Conservation (phyloP, 1,284 basidiomycete species). For the Termitomyces sp. region DNA sequence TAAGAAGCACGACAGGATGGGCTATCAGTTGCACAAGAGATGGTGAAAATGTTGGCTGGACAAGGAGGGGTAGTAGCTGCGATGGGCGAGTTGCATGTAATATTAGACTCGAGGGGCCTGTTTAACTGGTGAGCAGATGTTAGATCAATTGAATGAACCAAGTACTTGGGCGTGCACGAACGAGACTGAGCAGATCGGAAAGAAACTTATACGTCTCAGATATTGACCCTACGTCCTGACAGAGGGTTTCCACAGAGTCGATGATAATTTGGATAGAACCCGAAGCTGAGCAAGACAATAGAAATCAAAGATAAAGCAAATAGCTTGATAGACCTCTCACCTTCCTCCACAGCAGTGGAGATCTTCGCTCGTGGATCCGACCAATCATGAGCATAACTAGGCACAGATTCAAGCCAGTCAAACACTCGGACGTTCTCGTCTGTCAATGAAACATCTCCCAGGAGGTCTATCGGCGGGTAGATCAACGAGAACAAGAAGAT, state of each 20-base stretch:
- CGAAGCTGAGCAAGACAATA: conserved; percentile 24
- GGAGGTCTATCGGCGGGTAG: conserved; percentile 46
- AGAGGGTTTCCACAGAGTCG: conserved; percentile 64
- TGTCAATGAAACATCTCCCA: conserved; percentile 21
- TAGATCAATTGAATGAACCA: not conserved
- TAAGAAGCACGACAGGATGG: conserved; percentile 61
- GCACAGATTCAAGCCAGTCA: conserved; percentile 51
- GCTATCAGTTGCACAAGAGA: conserved; percentile 62
- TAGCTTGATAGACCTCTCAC: conserved; percentile 29
- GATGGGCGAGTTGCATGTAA: conserved; percentile 56
- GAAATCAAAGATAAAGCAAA: conserved; percentile 2
- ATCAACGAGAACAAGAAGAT: conserved; percentile 57
- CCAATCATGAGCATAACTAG: conserved; percentile 44
- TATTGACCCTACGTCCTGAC: conserved; percentile 51
- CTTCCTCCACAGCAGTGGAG: conserved; percentile 39
- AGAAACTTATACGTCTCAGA: conserved; percentile 51
- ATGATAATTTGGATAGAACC: conserved; percentile 53
- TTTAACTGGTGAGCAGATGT: conserved; percentile 9
- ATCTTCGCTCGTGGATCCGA: conserved; percentile 35
- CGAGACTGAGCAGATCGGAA: conserved; percentile 35
- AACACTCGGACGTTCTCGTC: conserved; percentile 33
- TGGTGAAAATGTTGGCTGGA: conserved; percentile 60
- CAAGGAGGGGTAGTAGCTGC: conserved; percentile 50
- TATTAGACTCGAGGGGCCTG: conserved; percentile 61
- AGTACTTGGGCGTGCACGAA: conserved; percentile 47